Percentiles rank a stretch among this genome's conserved stretches.
phyloP scores from a whole-genome alignment of 768 basidiomycete species.

The Dacryopinax primogenitus region DNA sequence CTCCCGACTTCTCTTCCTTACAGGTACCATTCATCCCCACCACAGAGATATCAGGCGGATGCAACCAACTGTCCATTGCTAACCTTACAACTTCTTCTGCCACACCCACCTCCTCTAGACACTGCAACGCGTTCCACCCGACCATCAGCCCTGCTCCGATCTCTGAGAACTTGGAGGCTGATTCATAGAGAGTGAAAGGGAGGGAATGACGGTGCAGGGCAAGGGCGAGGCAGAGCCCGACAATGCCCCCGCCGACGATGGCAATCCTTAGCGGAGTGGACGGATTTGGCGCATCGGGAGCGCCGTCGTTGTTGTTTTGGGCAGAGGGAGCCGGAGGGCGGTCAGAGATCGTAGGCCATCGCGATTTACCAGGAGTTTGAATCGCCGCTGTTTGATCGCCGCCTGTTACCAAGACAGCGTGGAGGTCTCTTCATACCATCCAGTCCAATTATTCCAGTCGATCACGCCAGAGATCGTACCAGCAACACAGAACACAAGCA shows the following conservation, averaged over 20 bases:
- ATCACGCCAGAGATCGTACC: too few species aligned
- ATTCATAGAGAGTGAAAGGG: not conserved
- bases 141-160: conserved; percentile 1
- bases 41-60: not conserved
- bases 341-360: too few species aligned
- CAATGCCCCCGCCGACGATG: conserved; percentile 4
- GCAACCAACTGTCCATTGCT: not conserved
- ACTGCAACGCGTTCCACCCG: not conserved
- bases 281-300: not conserved
- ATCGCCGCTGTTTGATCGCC: too few species aligned
- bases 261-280: not conserved
- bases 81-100: not conserved
- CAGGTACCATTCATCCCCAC: not conserved
- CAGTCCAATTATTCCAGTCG: too few species aligned
- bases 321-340: too few species aligned
- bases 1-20: not conserved
- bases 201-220: not conserved
- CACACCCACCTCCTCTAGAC: not conserved
- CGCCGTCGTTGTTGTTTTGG: too few species aligned
- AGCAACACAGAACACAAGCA: too few species aligned
- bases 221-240: not conserved
- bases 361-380: too few species aligned
- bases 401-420: too few species aligned
- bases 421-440: too few species aligned
- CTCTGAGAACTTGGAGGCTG: not conserved